Evolutionary conservation across 495 filamentous ascomycete genomes (phyloP).

Genomic region (Melanomma pulvis-pyrius): DNA sequence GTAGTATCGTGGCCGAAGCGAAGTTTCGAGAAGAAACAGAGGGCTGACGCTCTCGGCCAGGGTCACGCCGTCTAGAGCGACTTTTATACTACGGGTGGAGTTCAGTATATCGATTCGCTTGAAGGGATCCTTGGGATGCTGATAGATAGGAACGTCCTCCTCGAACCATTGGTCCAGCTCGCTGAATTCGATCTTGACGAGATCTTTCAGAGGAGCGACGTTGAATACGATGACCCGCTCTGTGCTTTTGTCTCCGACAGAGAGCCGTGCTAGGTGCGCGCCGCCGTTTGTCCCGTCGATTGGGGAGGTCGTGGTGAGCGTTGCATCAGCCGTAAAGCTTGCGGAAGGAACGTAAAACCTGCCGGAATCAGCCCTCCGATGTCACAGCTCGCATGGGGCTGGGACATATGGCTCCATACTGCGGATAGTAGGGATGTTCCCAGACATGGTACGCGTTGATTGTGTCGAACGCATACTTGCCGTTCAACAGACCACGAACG

Average conservation of each 20-base stretch:
- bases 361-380: background rate
- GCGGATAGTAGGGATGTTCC: conserved; percentile 48
- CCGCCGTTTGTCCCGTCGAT: conserved; percentile 17
- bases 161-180: conserved; percentile 58
- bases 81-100: conserved; percentile 52
- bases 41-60: conserved; percentile 49
- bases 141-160: conserved; percentile 60
- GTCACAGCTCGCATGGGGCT: conserved; percentile 14
- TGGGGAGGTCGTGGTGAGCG: conserved; percentile 2
- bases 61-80: conserved; percentile 52
- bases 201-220: conserved; percentile 9
- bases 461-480: conserved; percentile 47
- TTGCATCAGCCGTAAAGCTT: conserved; percentile 18
- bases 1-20: conserved; percentile 57
- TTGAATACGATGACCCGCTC: conserved; percentile 17
- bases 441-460: conserved; percentile 48
- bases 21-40: conserved; percentile 57
- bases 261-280: conserved; percentile 18
- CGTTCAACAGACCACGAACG: conserved; percentile 46
- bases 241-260: conserved; percentile 20
- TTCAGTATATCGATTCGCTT: conserved; percentile 61
- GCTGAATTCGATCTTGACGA: conserved; percentile 31
- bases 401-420: conserved; percentile 41
- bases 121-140: conserved; percentile 63
- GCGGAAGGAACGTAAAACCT: conserved; percentile 32